Conservation (phyloP, 2,329 filamentous ascomycete species). For the Hirsutella thompsonii region DNA sequence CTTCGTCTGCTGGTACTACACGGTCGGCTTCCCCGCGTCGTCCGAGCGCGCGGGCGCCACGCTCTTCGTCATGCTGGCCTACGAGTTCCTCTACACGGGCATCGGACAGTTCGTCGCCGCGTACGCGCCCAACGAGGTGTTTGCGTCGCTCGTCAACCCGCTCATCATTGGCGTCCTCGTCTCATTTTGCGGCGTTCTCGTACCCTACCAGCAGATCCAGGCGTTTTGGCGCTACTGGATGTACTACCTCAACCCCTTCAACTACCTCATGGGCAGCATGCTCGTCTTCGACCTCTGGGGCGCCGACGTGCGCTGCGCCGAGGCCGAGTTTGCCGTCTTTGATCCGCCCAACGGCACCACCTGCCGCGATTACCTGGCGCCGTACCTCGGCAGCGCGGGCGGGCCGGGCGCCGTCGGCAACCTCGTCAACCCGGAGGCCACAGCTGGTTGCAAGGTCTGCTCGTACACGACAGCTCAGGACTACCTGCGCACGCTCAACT, state of each 20-base stretch:
- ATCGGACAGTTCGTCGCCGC: slow-evolving; percentile 53
- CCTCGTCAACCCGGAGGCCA: slow-evolving; percentile 47
- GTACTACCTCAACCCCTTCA: slow-evolving; percentile 48
- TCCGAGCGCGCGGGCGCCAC: slow-evolving; percentile 34
- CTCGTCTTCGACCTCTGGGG: slow-evolving; percentile 38
- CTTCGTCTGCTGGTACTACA: slow-evolving; percentile 45
- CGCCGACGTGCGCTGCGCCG: slow-evolving; percentile 29
- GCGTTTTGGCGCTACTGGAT: slow-evolving; percentile 58
- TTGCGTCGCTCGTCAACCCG: slow-evolving; percentile 44
- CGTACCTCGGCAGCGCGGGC: slow-evolving; percentile 29
- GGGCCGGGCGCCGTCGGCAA: slow-evolving; percentile 30
- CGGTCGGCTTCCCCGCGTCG: slow-evolving; percentile 34
- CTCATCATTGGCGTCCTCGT: slow-evolving; percentile 45
- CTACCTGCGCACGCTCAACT: slow-evolving; percentile 45
- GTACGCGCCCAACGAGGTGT: slow-evolving; percentile 47
- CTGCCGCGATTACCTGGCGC: slow-evolving; percentile 42
- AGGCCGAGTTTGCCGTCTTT: slow-evolving; percentile 36
- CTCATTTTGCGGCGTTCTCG: slow-evolving; percentile 63
- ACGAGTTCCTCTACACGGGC: slow-evolving; percentile 46
- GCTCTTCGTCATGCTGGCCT: slow-evolving; percentile 43
- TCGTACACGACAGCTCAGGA: slow-evolving; percentile 44
- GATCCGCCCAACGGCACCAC: slow-evolving; percentile 36
- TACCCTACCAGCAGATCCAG: slow-evolving; percentile 50
- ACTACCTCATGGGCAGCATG: slow-evolving; percentile 45
- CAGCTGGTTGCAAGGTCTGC: slow-evolving; percentile 44